These are phyloP conservation scores for Ogataea degrootiae DNA, from an alignment of 805 yeast species.

Conservation along the genomic window DNA sequence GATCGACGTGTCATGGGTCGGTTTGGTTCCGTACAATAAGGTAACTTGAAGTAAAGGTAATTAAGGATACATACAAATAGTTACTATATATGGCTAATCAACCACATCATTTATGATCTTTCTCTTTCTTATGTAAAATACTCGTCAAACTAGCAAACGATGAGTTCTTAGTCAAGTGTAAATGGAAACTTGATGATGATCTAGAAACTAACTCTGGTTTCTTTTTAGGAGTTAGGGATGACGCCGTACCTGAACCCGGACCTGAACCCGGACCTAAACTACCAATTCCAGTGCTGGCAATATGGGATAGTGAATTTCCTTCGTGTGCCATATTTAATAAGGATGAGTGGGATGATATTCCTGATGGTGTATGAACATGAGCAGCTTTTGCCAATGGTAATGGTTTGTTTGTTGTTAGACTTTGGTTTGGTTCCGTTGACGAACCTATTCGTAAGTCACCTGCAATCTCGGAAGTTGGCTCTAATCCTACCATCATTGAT, in stretches of 20 bases:
- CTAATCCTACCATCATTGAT: too few species aligned
- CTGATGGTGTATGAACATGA: not conserved
- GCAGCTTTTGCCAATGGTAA: not conserved
- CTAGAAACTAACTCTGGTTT: slow-evolving; percentile 16
- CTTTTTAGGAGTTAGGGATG: slow-evolving; percentile 5
- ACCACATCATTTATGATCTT: too few species aligned
- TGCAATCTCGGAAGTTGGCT: too few species aligned
- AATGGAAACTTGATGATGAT: slow-evolving; percentile 18
- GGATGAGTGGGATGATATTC: too few species aligned
- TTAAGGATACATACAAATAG: not conserved
- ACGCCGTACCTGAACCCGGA: not conserved
- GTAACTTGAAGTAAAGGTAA: not conserved
- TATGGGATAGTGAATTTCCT: too few species aligned
- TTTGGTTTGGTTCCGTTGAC: too few species aligned
- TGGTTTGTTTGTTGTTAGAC: not conserved
- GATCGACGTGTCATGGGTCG: too few species aligned
- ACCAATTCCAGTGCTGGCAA: too few species aligned
- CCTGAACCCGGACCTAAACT: too few species aligned
- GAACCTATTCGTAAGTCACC: too few species aligned
- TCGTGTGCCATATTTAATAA: too few species aligned
- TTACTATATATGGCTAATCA: not conserved
- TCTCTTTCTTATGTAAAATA: slow-evolving; percentile 20
- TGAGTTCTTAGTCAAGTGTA: slow-evolving; percentile 17
- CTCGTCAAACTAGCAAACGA: slow-evolving; percentile 19
- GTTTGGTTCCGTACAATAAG: not conserved